Conservation (phyloP, 805 yeast species). For the Metschnikowia noctiluminum region DNA sequence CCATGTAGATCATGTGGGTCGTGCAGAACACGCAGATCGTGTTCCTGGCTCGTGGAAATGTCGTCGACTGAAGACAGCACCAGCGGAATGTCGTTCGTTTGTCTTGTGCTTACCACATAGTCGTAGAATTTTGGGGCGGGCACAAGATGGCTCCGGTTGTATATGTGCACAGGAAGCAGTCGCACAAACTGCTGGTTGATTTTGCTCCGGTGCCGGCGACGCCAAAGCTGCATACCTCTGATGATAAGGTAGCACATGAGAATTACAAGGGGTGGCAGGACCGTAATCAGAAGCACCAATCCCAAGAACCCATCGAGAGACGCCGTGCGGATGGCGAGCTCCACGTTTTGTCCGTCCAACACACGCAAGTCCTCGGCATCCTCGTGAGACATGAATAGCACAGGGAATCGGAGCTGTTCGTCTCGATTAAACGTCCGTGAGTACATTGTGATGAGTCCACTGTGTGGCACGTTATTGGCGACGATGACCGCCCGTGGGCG, state of each 20-base stretch:
- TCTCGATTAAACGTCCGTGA: slow-evolving; percentile 43
- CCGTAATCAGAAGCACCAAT: slow-evolving; percentile 38
- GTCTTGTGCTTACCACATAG: slow-evolving; percentile 33
- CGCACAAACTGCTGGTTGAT: slow-evolving; percentile 30
- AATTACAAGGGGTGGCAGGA: slow-evolving; percentile 41
- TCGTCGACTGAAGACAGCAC: slow-evolving; percentile 15
- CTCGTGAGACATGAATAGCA: slow-evolving; percentile 49
- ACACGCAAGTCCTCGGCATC: slow-evolving; percentile 27
- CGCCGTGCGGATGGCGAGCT: slow-evolving; percentile 28
- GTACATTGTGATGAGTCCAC: slow-evolving; percentile 54
- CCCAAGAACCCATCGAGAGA: slow-evolving; percentile 37
- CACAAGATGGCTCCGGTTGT: slow-evolving; percentile 34
- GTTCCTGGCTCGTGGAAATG: slow-evolving; percentile 4
- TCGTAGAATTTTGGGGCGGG: slow-evolving; percentile 22
- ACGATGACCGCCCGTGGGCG: slow-evolving; percentile 50
- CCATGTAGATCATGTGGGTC: too few species aligned
- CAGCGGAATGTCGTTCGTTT: slow-evolving; percentile 19
- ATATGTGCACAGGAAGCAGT: slow-evolving; percentile 37
- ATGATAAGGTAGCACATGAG: slow-evolving; percentile 32
- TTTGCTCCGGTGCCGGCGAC: slow-evolving; percentile 25
- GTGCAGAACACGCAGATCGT: too few species aligned
- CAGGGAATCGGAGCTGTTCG: slow-evolving; percentile 40
- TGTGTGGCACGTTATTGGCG: slow-evolving; percentile 48
- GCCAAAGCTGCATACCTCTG: slow-evolving; percentile 26
- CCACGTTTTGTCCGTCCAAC: slow-evolving; percentile 13